phyloP scores from a whole-genome alignment of 768 basidiomycete species.

The Termitomyces eurrhizus region DNA sequence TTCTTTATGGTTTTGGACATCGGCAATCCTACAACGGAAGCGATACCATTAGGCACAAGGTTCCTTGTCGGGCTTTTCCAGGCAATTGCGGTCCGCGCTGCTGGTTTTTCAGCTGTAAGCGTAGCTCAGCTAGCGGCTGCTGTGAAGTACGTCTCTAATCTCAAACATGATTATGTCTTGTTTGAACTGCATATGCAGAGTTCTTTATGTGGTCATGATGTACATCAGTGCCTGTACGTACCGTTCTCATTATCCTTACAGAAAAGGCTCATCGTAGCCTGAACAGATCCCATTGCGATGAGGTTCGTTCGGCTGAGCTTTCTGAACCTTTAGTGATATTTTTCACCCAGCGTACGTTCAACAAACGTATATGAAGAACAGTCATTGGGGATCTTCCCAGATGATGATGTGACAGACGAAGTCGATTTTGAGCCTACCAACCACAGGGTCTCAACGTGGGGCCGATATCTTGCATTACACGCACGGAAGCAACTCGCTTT shows the following conservation, averaged over 20 bases:
- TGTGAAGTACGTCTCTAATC: conserved; percentile 59
- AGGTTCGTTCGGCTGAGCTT: conserved; percentile 40
- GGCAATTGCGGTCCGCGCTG: conserved; percentile 75
- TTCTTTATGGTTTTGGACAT: conserved; percentile 89
- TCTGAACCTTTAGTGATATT: background rate
- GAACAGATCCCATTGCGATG: conserved; percentile 73
- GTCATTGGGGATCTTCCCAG: conserved; percentile 75
- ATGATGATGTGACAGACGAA: conserved; percentile 45
- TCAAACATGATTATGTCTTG: background rate
- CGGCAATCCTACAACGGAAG: conserved; percentile 63
- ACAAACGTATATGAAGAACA: conserved; percentile 93
- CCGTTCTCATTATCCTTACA: background rate
- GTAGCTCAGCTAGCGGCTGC: conserved; percentile 79
- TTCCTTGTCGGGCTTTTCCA: conserved; percentile 78
- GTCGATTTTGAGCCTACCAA: conserved; percentile 42
- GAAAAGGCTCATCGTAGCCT: background rate
- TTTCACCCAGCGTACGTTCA: conserved; percentile 67
- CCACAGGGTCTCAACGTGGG: conserved; percentile 62
- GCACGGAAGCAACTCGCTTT: conserved; percentile 88
- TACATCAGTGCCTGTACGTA: conserved; percentile 77
- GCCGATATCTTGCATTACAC: conserved; percentile 77
- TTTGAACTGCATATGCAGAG: conserved; percentile 38
- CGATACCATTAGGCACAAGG: conserved; percentile 67
- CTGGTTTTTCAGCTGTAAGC: conserved; percentile 80
- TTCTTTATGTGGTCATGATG: conserved; percentile 93